Base-by-base conservation (phyloP, 352 stramenopile species). In the Globisporangium cederbergense region DNA sequence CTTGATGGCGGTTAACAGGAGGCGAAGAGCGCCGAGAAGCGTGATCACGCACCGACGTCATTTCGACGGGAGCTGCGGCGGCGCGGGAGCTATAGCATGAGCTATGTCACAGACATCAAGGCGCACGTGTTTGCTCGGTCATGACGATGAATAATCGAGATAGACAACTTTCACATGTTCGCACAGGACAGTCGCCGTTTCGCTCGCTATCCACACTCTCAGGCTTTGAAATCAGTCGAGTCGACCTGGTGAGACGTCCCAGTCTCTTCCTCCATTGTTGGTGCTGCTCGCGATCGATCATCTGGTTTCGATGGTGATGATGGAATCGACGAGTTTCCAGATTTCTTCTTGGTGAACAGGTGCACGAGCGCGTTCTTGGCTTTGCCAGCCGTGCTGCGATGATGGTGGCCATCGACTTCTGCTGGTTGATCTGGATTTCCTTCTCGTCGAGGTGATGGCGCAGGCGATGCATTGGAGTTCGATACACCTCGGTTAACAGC, bases 91-190 rank as follows among this genome's bases (percentile, higher is more conserved):
- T 96, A 91, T 68, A 94, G 85, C 66, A 89, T 96, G 78, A 93
- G 78, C 66, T 96, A 91, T 58, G 86, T 96, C 49, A 83, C 80
- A n/a, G 85, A 96, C 66, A 91, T 96, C 61, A 94, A 94, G 60
- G 79, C 85, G 13, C 87, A 96, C 54, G 85, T 94, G 28, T 89
- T 94, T 43, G 82, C 85, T 18, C 79, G 73, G 28, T 83, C 79
- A 5, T 88, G 77, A 72, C 4, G 25, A 7, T 47, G 49, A 8
- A 38, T 55, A 47, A 50, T 45, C 53, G 16, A 47, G 28, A 54
- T 49, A 2, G 14, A 20, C 0, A 34, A 4, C 53, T 6, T 54
- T 51, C 16, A 16, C 20, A 54, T 43, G n/a, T 47, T 11, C 16
- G 34, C 25, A 28, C 25, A 28, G 25, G 25, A 28, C 25, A 28